Base-by-base conservation (phyloP, 1,284 basidiomycete genomes). In the Tilletia caries region DNA sequence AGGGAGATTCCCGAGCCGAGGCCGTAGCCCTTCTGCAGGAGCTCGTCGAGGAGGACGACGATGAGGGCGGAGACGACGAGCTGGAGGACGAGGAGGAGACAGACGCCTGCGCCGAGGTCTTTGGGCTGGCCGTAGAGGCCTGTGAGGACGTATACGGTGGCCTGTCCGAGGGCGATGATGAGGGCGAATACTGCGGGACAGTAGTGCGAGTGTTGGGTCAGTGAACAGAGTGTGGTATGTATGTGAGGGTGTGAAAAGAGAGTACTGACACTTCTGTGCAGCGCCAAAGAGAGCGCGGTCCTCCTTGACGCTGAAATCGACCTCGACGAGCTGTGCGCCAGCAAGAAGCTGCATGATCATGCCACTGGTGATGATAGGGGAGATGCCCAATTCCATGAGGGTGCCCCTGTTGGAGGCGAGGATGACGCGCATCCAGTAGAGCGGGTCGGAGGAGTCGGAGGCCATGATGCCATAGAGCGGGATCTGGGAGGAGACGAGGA, bases 291-390 rank as follows among this genome's bases (percentile, higher is more conserved):
- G 86, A 25, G 93, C 94, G 67, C 95, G 88, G 84, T 98, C 95
- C 85, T 98, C 95, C 88, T 98, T 96, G 82, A 98, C 86, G 74
- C 89, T 90, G 84, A 97, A 98, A 86, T 98, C 95, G 78, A 98
- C 92, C 75, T 98, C 95, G 82, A 98, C 92, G 79, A 98, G 87
- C 85, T 95, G 97, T 66, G 96, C 95, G 71, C 95, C 95, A 23
- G 95, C 95, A 73, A 98, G 88, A 65, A 98, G 90, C 86, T 98
- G 95, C 92, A 98, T 98, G 86, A 98, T 98, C 95, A 98, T 98
- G 79, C 95, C 95, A 54, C 80, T 82, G 15, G 95, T 98, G 82
- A 98, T 90, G 84, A 98, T 96, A 69, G 96, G 95, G 62, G 91
- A 95, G 81, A 98, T 98, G 79, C 96, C 95, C 71, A 98, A 89